phyloP scores from a whole-genome alignment of 768 basidiomycete genomes.

The Agaricus sinodeliciosus region DNA sequence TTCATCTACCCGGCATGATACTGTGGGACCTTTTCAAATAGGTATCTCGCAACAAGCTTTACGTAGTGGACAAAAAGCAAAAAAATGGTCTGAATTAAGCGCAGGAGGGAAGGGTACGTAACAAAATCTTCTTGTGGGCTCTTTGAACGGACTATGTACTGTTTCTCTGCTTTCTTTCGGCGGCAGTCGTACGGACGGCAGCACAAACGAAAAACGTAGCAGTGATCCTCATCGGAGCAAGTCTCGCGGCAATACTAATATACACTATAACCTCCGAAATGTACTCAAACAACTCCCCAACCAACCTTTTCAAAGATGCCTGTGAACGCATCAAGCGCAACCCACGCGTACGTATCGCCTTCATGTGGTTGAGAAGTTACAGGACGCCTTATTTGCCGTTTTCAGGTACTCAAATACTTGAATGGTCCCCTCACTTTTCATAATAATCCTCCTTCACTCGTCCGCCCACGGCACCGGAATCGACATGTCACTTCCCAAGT shows the following conservation, averaged over 20 bases:
- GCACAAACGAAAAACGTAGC: conserved; percentile 42
- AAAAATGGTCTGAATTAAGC: conserved; percentile 78
- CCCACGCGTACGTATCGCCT: conserved; percentile 26
- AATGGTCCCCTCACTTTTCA: conserved; percentile 67
- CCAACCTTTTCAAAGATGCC: conserved; percentile 64
- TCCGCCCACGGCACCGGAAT: conserved; percentile 76
- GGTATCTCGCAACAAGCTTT: conserved; percentile 56
- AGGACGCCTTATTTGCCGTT: conserved; percentile 1
- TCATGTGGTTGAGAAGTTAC: background rate
- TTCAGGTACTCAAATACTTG: conserved; percentile 64
- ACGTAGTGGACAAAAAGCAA: conserved; percentile 46
- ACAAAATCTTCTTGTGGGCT: background rate
- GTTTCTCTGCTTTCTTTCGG: background rate
- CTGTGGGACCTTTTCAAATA: conserved; percentile 73
- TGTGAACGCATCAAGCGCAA: conserved; percentile 48
- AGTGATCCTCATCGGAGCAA: conserved; percentile 73
- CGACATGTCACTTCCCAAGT: conserved; percentile 77
- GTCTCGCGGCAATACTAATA: conserved; percentile 65
- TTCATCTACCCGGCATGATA: conserved; percentile 40
- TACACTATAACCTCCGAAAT: conserved; percentile 81
- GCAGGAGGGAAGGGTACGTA: conserved; percentile 67
- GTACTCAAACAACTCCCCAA: conserved; percentile 85
- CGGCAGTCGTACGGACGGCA: conserved; percentile 41
- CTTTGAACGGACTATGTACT: background rate
- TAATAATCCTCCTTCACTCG: conserved; percentile 71